These are phyloP conservation scores for Agastache rugosa DNA, from an alignment of 257 asterid species.

Conservation along the genomic window DNA sequence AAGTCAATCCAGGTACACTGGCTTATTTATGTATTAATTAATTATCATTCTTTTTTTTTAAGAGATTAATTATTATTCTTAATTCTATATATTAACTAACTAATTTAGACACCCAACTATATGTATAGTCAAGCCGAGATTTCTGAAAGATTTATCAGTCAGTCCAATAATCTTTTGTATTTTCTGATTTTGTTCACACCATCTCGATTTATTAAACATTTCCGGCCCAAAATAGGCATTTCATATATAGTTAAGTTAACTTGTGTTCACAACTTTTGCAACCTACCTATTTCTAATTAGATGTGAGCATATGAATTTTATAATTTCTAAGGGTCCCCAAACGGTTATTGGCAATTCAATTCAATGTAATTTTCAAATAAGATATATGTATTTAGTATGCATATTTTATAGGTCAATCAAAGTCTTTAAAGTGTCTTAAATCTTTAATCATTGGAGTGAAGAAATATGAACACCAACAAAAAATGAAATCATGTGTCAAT, in stretches of 20 bases:
- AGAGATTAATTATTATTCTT: not conserved
- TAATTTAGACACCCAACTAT: not conserved
- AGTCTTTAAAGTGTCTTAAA: not conserved
- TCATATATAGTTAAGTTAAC: too few species aligned
- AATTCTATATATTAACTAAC: too few species aligned
- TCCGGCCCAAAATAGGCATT: not conserved
- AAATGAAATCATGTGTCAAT: too few species aligned
- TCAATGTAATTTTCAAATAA: not conserved
- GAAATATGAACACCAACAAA: too few species aligned
- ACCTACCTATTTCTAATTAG: too few species aligned
- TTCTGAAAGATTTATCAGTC: conserved; percentile 2
- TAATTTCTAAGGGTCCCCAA: too few species aligned
- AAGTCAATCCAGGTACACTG: too few species aligned
- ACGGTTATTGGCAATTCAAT: not conserved
- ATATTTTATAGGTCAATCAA: not conserved
- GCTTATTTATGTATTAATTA: too few species aligned
- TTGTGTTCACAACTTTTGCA: too few species aligned
- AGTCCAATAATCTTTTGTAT: not conserved
- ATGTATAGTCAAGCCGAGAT: not conserved
- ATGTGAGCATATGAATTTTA: too few species aligned
- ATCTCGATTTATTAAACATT: not conserved
- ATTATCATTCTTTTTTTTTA: not conserved
- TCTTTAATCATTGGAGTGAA: too few species aligned
- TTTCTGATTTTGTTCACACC: conserved; percentile 9
- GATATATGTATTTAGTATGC: not conserved